Conservation (phyloP, 176 grass and related monocot species). For the Oropetium thomaeum region DNA sequence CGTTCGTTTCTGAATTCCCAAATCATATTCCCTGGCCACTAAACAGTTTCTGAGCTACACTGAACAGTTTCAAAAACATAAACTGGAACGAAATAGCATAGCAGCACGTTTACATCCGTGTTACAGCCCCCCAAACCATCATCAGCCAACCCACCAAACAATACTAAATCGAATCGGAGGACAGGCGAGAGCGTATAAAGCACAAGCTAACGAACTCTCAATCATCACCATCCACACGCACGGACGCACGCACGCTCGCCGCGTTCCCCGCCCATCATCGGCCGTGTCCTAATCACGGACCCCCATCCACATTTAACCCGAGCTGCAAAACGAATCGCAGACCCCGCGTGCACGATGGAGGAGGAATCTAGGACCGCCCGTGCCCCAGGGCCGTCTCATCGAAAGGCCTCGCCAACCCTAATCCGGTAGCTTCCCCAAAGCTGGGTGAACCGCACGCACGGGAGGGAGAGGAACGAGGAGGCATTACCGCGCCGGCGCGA, state of each 20-base stretch:
- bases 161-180: not conserved
- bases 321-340: not conserved
- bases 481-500: slow-evolving; percentile 47
- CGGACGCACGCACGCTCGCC: not conserved
- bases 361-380: rapidly evolving
- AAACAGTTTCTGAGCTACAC: not conserved
- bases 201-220: not conserved
- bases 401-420: not conserved
- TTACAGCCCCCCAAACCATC: not conserved
- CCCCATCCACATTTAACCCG: not conserved
- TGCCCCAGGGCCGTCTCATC: not conserved
- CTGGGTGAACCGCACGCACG: not conserved
- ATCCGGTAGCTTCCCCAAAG: not conserved
- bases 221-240: not conserved
- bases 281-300: not conserved
- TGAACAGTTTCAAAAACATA: not conserved
- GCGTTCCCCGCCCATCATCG: not conserved
- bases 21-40: not conserved
- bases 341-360: not conserved
- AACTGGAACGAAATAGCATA: not conserved
- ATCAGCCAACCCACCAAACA: not conserved
- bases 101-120: not conserved
- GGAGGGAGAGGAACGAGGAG: too few relatives aligned
- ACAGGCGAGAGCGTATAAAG: not conserved
- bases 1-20: not conserved